phyloP scores from a whole-genome alignment of 106 monocot species.

The Dendrobium catenatum region DNA sequence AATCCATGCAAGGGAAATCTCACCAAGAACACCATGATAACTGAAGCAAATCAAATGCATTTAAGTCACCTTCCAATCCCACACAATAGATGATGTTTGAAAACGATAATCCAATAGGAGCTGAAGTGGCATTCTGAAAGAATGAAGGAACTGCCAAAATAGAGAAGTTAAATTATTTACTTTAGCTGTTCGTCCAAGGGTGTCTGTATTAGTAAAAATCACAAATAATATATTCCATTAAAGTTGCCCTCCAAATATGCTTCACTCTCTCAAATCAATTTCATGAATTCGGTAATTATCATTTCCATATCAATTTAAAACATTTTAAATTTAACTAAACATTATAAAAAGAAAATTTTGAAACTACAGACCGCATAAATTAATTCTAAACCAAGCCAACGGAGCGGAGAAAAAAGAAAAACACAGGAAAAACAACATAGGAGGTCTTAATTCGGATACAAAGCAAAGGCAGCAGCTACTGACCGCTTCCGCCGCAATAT shows the following conservation, averaged over 20 bases:
- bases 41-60: too few species aligned
- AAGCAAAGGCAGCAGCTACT: constrained; percentile 72
- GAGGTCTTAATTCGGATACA: constrained; percentile 40
- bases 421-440: background rate
- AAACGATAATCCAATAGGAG: background rate
- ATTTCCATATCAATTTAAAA: background rate
- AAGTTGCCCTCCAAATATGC: background rate
- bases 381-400: background rate
- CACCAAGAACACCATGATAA: too few species aligned
- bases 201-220: background rate
- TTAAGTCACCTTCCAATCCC: too few species aligned
- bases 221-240: background rate
- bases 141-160: background rate
- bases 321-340: background rate
- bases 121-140: background rate
- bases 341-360: background rate
- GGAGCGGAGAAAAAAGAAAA: background rate
- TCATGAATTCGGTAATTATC: background rate
- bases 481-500: constrained; percentile 54
- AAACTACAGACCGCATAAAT: background rate
- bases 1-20: background rate
- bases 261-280: background rate
- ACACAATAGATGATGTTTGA: background rate
- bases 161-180: background rate
- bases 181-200: background rate